Evolutionary conservation across 2,329 filamentous ascomycete genomes (phyloP).

Genomic region (Hymenoscyphus scutula): DNA sequence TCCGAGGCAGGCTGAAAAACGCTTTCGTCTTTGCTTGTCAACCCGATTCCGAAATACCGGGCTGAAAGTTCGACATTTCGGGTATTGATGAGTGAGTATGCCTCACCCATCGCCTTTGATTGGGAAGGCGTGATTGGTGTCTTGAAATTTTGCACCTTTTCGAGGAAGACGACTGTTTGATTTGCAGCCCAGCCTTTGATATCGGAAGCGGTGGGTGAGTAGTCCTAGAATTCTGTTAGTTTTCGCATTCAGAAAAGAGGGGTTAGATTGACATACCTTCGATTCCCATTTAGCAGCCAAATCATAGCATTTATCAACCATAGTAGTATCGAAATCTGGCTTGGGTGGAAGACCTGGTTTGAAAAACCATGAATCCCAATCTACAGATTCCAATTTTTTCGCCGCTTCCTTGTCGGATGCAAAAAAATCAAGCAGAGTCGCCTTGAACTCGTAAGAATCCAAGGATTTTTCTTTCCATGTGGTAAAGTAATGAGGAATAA

Average conservation of each 20-base stretch:
- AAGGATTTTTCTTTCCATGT: slow-evolving; percentile 83
- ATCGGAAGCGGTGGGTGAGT: slow-evolving; percentile 66
- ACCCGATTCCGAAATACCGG: slow-evolving; percentile 75
- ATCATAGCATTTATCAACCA: slow-evolving; percentile 81
- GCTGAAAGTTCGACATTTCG: slow-evolving; percentile 84
- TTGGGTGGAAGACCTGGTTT: slow-evolving; percentile 85
- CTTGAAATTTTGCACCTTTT: slow-evolving; percentile 68
- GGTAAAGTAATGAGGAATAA: slow-evolving; percentile 92
- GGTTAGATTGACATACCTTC: slow-evolving; percentile 41
- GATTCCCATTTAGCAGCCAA: slow-evolving; percentile 80
- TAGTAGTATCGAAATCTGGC: slow-evolving; percentile 83
- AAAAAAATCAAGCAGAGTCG: slow-evolving; percentile 85
- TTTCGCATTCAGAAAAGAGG: neutral
- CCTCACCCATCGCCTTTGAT: slow-evolving; percentile 68
- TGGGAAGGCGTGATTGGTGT: slow-evolving; percentile 62
- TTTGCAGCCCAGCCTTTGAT: slow-evolving; percentile 75
- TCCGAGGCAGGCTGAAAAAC: slow-evolving; percentile 70
- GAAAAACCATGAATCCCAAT: slow-evolving; percentile 92
- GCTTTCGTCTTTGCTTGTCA: slow-evolving; percentile 68
- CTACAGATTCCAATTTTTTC: slow-evolving; percentile 67
- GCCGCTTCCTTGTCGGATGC: slow-evolving; percentile 59
- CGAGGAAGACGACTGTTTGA: slow-evolving; percentile 89
- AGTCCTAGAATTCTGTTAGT: slow-evolving; percentile 39
- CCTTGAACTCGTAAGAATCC: slow-evolving; percentile 92
- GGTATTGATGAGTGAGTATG: slow-evolving; percentile 71